Evolutionary conservation across 2,329 filamentous ascomycete genomes (phyloP), one percentile per base, ranked within the genome.

Genomic region (Xylaria sp.): DNA sequence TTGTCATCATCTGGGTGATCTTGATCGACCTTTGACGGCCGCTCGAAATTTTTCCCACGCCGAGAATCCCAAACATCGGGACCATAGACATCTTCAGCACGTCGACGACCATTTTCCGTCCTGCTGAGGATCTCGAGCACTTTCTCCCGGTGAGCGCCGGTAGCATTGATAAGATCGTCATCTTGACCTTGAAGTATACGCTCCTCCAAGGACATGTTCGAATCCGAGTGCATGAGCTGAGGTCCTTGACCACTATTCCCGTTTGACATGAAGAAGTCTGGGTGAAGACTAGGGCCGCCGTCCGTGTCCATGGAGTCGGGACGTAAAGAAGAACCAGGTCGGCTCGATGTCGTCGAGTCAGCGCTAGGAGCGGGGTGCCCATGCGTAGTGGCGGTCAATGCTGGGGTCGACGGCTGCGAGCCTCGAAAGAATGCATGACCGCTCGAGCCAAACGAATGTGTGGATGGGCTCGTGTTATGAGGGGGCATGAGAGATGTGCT

Each of bases 1-100:
- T 77, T 78, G 23, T 78, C 78, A 33, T 78, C 77, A 17, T 82
- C 81, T 35, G 80, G 79, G 4, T 75, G 72, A 2, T 65, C 68
- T 19, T 64, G 67, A 6, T 66, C 62, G 10, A 66, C 56, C 19
- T 61, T 68, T 15, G 62, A 60, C 51, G 65, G 58, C 51, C 62
- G 60, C 37, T 48, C 51, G 35, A 72, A 69, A 25, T 58, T 37
- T 41, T 67, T 68, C 47, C 68, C 67, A 8, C 60, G 66, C 9
- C 74, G 75, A 3, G 73, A 71, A 46, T 75, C 76, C 80, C 83
- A 86, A 2, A 84, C 75, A 53, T 81, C 79, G 0, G 76, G 70
- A 0, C 83, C 84, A 72, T 81, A 86, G 15, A 85, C 77, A 46
- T 79, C 78, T 63, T 84, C 80, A 0, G 83, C 83, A 44, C 80